These are phyloP conservation scores for Picochlorum sp. DNA, from an alignment of 139 green algal genomes.

Conservation along the genomic window DNA sequence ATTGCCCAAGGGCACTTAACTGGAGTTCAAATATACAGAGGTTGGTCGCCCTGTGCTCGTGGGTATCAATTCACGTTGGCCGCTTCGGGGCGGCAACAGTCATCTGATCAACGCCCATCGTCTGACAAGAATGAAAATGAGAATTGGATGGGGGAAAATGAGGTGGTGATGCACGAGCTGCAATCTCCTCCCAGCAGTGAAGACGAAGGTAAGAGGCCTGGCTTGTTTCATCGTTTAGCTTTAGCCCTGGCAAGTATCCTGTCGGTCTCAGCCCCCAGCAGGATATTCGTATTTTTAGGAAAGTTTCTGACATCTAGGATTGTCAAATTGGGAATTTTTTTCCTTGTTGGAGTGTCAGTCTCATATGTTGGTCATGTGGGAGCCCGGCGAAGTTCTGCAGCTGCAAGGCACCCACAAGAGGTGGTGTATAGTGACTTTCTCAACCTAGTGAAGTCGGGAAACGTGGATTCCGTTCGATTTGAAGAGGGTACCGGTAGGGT, in stretches of 20 bases:
- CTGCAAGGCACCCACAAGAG: constrained; percentile 6
- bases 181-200: no score
- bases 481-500: constrained; percentile 48
- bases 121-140: no score
- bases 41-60: no score
- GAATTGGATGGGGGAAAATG: no score
- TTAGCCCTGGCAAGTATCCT: not conserved
- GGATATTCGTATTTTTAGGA: not conserved
- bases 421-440: constrained; percentile 70
- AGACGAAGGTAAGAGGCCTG: no score
- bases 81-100: no score
- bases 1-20: no score
- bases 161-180: no score
- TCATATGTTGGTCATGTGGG: not conserved
- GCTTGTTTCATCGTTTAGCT: not conserved
- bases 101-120: no score
- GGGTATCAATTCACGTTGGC: no score
- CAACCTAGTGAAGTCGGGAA: constrained; percentile 36
- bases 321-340: not conserved
- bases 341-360: not conserved
- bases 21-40: no score
- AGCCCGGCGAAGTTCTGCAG: not conserved
- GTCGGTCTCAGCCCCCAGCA: not conserved
- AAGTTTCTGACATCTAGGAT: not conserved
- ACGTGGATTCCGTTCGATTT: constrained; percentile 45